Percentiles rank a stretch among this genome's conserved stretches.
phyloP scores from a whole-genome alignment of 495 filamentous ascomycete genomes.

The Neurospora africana region DNA sequence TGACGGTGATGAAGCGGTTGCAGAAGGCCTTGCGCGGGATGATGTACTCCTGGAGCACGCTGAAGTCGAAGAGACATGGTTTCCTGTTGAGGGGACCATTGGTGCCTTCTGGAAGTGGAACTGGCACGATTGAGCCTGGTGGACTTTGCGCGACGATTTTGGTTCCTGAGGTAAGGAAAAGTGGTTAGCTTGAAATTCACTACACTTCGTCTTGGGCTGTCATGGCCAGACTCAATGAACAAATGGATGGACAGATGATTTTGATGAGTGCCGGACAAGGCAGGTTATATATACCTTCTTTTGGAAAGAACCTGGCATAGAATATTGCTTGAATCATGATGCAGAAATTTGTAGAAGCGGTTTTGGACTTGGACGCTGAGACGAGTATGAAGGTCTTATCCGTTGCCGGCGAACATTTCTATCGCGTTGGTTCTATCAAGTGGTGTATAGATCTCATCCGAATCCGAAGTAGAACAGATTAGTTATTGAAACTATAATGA shows the following conservation, averaged over 20 bases:
- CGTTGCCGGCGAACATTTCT: background rate
- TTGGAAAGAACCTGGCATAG: slow-evolving; percentile 83
- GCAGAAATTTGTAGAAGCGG: background rate
- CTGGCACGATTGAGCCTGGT: slow-evolving; percentile 60
- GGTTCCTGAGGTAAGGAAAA: slow-evolving; percentile 48
- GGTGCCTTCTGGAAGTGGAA: slow-evolving; percentile 20
- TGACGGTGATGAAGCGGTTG: slow-evolving; percentile 73
- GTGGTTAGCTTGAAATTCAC: background rate
- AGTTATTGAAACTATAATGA: background rate
- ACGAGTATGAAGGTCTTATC: background rate
- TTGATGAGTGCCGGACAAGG: background rate
- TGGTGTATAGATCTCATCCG: background rate
- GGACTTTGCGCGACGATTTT: slow-evolving; percentile 66
- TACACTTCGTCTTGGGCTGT: background rate
- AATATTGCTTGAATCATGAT: slow-evolving; percentile 90
- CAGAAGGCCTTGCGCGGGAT: slow-evolving; percentile 89
- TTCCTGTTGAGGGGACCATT: slow-evolving; percentile 40
- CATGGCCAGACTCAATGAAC: background rate
- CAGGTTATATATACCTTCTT: slow-evolving; percentile 52
- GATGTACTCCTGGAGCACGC: slow-evolving; percentile 74
- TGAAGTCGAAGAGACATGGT: slow-evolving; percentile 68
- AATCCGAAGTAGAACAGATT: background rate
- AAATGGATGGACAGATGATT: background rate
- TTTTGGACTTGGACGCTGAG: background rate
- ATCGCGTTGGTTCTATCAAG: background rate